phyloP scores from a whole-genome alignment of 2,329 filamentous ascomycete genomes.

The Hypoxylon sp. region DNA sequence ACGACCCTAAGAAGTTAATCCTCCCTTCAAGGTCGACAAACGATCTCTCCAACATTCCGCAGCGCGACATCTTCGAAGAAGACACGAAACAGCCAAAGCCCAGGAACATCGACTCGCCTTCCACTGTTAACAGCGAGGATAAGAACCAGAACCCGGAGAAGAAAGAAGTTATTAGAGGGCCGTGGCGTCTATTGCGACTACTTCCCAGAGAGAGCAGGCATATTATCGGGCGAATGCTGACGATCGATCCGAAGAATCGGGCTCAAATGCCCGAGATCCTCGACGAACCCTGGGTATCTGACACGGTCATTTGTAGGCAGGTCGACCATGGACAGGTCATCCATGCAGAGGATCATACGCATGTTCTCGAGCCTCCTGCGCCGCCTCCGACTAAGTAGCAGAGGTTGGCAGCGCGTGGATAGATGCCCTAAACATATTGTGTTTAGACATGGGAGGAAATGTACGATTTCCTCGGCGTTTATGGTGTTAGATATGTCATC shows the following conservation, averaged over 20 bases:
- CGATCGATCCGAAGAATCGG: conserved; percentile 84
- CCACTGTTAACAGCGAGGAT: conserved; percentile 49
- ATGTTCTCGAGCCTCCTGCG: conserved; percentile 82
- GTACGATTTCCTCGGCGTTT: conserved; percentile 38
- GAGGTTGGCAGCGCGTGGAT: not conserved
- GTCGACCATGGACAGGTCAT: conserved; percentile 76
- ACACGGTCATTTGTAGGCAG: conserved; percentile 86
- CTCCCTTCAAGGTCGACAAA: conserved; percentile 60
- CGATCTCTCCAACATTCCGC: conserved; percentile 57
- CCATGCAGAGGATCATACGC: conserved; percentile 81
- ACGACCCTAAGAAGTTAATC: conserved; percentile 68
- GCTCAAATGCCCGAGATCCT: conserved; percentile 89
- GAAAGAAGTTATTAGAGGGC: conserved; percentile 88
- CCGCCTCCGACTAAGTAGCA: conserved; percentile 56
- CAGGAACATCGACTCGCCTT: conserved; percentile 41
- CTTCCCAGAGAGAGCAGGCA: conserved; percentile 90
- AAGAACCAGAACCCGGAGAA: conserved; percentile 59
- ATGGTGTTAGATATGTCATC: conserved; percentile 23
- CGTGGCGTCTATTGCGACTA: conserved; percentile 88
- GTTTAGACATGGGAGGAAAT: conserved; percentile 30
- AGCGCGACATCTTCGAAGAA: conserved; percentile 55
- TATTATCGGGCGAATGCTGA: conserved; percentile 93
- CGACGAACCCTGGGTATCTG: conserved; percentile 89
- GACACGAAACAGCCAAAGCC: conserved; percentile 50
- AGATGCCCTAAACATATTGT: conserved; percentile 8